Evolutionary conservation across 192 early-diverging fungal genomes (phyloP).

Genomic region (Chytriomyces sp.): DNA sequence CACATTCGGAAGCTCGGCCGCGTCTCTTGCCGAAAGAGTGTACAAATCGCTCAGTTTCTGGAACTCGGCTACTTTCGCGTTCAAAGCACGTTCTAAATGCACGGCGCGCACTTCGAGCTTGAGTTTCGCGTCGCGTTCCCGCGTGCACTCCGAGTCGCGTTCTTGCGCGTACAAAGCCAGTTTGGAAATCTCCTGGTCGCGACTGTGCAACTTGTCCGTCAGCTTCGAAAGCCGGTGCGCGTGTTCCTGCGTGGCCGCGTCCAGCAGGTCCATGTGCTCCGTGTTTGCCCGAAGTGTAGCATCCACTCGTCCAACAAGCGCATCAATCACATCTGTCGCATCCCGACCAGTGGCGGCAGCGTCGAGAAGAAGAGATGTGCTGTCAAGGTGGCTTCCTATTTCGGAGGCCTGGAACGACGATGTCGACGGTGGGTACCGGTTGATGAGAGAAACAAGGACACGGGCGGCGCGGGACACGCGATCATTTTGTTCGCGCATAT

Average conservation of each 20-base stretch:
- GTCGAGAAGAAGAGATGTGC: constrained; percentile 7
- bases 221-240: constrained; percentile 33
- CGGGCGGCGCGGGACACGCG: constrained; percentile 33
- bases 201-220: constrained; percentile 29
- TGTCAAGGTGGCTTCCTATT: background rate
- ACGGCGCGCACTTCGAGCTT: constrained; percentile 42
- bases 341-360: constrained; percentile 26
- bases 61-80: constrained; percentile 39
- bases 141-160: constrained; percentile 36
- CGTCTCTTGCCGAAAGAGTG: constrained; percentile 31
- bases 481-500: constrained; percentile 41
- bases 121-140: constrained; percentile 43
- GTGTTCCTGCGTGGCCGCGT: constrained; percentile 36
- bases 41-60: constrained; percentile 29
- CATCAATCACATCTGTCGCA: constrained; percentile 30
- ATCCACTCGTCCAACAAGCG: constrained; percentile 40
- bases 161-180: constrained; percentile 39
- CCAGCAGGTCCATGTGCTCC: constrained; percentile 20
- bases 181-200: constrained; percentile 48
- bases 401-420: background rate
- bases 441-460: constrained; percentile 26
- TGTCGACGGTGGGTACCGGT: background rate
- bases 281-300: constrained; percentile 14
- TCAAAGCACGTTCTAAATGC: constrained; percentile 41
- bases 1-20: constrained; percentile 33